Conservation (phyloP, 805 yeast genomes). For the Phaffomyces opuntiae region DNA sequence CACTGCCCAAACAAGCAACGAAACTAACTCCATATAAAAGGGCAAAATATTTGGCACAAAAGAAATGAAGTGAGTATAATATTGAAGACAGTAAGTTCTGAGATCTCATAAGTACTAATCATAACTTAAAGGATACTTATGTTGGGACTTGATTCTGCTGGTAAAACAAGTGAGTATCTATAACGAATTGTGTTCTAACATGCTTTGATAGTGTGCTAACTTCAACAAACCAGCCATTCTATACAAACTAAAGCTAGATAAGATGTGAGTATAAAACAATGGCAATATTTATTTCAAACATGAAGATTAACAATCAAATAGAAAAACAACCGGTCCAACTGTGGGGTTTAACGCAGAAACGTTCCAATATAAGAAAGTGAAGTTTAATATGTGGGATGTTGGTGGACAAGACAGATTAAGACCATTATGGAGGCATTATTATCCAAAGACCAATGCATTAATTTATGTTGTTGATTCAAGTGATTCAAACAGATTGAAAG, state of each 20-base stretch:
- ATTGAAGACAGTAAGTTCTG: no score
- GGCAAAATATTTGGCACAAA: constrained; percentile 45
- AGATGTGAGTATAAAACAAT: constrained; percentile 28
- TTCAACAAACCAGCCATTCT: constrained; percentile 41
- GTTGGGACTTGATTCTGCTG: constrained; percentile 92
- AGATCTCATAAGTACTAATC: no score
- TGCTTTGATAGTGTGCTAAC: no score
- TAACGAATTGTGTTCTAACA: background rate
- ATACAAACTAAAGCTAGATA: constrained; percentile 75
- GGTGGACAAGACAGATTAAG: constrained; percentile 94
- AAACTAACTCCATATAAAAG: background rate
- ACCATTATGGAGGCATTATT: constrained; percentile 93
- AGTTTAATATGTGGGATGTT: constrained; percentile 89
- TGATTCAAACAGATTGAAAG: constrained; percentile 64
- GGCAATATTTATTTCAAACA: background rate
- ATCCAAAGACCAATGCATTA: constrained; percentile 86
- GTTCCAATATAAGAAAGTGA: constrained; percentile 71
- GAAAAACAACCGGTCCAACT: constrained; percentile 76
- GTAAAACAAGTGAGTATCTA: constrained; percentile 53
- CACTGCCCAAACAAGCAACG: no score
- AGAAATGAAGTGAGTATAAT: constrained; percentile 34
- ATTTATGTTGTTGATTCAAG: constrained; percentile 86
- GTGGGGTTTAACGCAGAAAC: constrained; percentile 93
- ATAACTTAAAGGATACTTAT: constrained; percentile 50
- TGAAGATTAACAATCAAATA: background rate